phyloP scores from a whole-genome alignment of 2,329 filamentous ascomycete species.

The Alternaria sp. region DNA sequence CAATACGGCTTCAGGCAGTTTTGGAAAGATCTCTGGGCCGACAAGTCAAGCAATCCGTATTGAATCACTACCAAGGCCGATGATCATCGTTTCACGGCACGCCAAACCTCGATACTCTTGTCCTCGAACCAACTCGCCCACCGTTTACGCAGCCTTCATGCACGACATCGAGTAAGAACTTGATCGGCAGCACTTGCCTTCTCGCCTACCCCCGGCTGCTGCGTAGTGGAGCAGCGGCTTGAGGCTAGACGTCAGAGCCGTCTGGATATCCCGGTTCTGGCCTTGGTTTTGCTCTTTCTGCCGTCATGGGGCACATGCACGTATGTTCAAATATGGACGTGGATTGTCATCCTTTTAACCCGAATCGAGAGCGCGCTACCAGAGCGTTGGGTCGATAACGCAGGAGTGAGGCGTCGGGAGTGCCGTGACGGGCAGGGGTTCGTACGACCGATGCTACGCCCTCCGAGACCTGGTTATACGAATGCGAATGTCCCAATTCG shows the following conservation, averaged over 20 bases:
- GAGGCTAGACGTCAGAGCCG: neutral
- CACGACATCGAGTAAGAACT: constrained; percentile 3
- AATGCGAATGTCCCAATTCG: neutral
- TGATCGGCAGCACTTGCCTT: constrained; percentile 4
- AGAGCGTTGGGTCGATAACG: constrained; percentile 17
- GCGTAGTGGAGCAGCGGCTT: neutral
- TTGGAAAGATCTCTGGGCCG: constrained; percentile 79
- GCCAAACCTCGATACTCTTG: neutral
- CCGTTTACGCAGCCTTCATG: constrained; percentile 3
- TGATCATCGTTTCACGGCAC: neutral
- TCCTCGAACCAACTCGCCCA: neutral
- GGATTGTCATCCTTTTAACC: neutral
- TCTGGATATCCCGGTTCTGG: neutral
- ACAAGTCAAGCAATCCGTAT: constrained; percentile 16
- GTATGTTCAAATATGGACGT: constrained; percentile 13
- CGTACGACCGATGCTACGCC: constrained; percentile 3
- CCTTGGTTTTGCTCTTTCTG: neutral
- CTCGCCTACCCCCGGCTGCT: constrained; percentile 15
- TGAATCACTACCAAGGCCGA: constrained; percentile 7
- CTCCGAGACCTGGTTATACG: neutral
- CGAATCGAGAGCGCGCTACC: constrained; percentile 15
- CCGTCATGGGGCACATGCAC: constrained; percentile 13
- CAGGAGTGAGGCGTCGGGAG: constrained; percentile 15
- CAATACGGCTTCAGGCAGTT: constrained; percentile 86
- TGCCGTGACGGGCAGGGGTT: constrained; percentile 5